phyloP scores from a whole-genome alignment of 192 early-diverging fungal species.

The Backusella tarrabulga region DNA sequence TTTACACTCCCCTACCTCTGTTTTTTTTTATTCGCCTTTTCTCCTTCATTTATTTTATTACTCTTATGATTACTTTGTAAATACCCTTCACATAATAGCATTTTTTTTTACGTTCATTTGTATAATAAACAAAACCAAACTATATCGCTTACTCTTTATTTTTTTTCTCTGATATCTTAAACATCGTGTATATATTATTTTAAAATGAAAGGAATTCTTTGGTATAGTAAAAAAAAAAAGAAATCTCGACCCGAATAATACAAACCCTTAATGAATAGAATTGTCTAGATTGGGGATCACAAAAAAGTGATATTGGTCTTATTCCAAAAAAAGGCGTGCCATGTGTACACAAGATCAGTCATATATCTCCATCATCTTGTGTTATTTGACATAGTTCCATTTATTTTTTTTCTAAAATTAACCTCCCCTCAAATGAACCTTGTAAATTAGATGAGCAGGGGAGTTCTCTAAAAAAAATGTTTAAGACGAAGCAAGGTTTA shows the following conservation, averaged over 20 bases:
- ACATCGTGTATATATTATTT: neutral
- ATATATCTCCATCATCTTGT: neutral
- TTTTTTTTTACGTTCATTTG: neutral
- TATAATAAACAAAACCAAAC: neutral
- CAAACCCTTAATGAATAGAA: neutral
- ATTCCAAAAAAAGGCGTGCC: neutral
- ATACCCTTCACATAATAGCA: constrained; percentile 4
- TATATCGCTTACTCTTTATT: neutral
- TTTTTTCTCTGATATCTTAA: neutral
- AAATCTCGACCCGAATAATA: too few species aligned
- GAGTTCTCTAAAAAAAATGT: neutral
- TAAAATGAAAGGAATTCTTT: neutral
- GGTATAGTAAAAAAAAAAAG: neutral
- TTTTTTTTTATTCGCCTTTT: neutral
- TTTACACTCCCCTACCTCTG: neutral
- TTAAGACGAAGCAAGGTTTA: too few species aligned
- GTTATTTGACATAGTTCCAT: neutral
- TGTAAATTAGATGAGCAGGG: neutral
- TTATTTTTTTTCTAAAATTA: neutral
- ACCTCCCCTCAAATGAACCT: neutral
- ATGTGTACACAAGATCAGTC: neutral
- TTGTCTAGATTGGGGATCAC: neutral
- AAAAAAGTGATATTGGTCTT: neutral
- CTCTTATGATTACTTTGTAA: neutral
- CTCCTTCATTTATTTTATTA: neutral